Percentiles rank a stretch among this genome's conserved stretches.
These are phyloP conservation scores for Viola pubescens DNA, from an alignment of 441 rosid genomes.

Conservation along the genomic window DNA sequence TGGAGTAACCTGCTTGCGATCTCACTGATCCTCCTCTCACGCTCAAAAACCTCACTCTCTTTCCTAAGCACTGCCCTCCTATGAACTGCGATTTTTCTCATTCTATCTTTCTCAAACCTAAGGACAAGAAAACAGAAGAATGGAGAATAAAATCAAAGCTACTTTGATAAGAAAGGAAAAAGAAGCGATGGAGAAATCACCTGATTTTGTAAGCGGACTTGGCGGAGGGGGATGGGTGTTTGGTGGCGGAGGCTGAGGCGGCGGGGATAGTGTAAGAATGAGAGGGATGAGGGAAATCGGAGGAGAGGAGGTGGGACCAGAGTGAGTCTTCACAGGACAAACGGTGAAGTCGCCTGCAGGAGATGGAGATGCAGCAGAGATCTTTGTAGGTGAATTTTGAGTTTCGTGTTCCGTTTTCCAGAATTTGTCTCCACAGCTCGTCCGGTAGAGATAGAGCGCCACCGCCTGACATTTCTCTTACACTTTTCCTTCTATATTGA, in stretches of 20 bases:
- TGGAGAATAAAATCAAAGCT: no score
- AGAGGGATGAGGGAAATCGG: conserved; percentile 41
- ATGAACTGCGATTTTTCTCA: conserved; percentile 45
- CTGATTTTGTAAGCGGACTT: conserved; percentile 46
- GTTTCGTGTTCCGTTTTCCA: conserved; percentile 42
- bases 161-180: background rate
- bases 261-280: conserved; percentile 14
- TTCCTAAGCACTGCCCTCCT: conserved; percentile 53
- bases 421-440: conserved; percentile 68
- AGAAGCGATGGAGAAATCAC: conserved; percentile 16
- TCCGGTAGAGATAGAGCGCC: conserved; percentile 34
- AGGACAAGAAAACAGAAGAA: background rate
- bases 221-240: conserved; percentile 13
- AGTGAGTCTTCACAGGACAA: conserved; percentile 56
- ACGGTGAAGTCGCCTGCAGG: conserved; percentile 62
- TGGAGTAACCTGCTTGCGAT: conserved; percentile 33
- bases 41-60: conserved; percentile 60
- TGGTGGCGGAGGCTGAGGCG: background rate
- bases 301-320: conserved; percentile 50
- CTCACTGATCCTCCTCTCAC: conserved; percentile 41
- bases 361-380: conserved; percentile 70
- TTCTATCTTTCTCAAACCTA: conserved; percentile 68
- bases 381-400: conserved; percentile 45
- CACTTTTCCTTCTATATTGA: no score
- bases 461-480: background rate